These are phyloP conservation scores for Paraconiothyrium sp. DNA, from an alignment of 2,329 filamentous ascomycete species.

Conservation along the genomic window DNA sequence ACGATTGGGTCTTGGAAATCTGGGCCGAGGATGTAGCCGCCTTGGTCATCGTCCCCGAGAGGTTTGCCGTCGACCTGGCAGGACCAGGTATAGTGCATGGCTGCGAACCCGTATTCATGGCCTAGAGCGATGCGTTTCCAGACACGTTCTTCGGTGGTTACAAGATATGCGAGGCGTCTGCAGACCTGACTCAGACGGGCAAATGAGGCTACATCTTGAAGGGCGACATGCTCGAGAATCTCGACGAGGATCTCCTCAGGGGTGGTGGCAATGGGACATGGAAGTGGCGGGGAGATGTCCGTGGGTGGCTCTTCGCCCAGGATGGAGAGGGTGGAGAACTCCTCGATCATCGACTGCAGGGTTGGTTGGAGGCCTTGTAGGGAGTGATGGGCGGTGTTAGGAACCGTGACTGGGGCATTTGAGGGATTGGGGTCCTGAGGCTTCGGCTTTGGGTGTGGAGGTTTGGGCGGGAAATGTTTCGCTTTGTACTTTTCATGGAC, in stretches of 20 bases:
- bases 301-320: conserved; percentile 72
- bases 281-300: conserved; percentile 75
- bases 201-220: conserved; percentile 79
- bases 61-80: conserved; percentile 65
- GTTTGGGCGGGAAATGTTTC: conserved; percentile 83
- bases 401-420: conserved; percentile 62
- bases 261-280: conserved; percentile 80
- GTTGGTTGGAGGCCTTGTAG: conserved; percentile 65
- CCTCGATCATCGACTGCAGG: conserved; percentile 74
- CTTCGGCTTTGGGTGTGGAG: conserved; percentile 18
- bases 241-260: conserved; percentile 87
- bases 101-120: conserved; percentile 77
- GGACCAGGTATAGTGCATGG: conserved; percentile 84
- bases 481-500: conserved; percentile 90
- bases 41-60: conserved; percentile 47
- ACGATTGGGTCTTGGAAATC: conserved; percentile 29
- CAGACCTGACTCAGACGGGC: conserved; percentile 81
- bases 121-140: conserved; percentile 83
- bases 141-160: conserved; percentile 82
- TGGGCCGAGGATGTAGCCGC: conserved; percentile 40
- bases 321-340: conserved; percentile 77
- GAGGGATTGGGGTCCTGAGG: conserved; percentile 53
- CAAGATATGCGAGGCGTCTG: conserved; percentile 85
- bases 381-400: conserved; percentile 66
- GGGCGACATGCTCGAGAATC: conserved; percentile 76